Evolutionary conservation across 2,329 filamentous ascomycete genomes (phyloP), one percentile per base, ranked within the genome.

Genomic region (Exophiala xenobiotica): DNA sequence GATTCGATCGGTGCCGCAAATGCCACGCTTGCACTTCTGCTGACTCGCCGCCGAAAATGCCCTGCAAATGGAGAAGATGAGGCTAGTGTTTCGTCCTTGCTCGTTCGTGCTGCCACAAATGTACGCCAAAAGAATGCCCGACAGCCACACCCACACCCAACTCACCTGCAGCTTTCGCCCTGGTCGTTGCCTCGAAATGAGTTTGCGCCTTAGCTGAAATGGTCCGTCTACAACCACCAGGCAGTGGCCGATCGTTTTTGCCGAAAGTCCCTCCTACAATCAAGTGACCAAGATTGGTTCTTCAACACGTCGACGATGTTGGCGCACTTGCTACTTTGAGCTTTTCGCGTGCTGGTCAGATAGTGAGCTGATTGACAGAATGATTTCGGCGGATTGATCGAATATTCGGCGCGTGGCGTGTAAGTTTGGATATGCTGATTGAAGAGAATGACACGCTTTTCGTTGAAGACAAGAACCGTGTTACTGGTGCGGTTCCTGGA

Each of bases 21-120:
- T 33, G 9, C 29, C 38, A 40, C 37, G 20, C 38, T 40, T n/a
- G 19, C 38, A 22, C 38, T 40, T 40, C 8, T 40, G 38, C 20
- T 40, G 38, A 40, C 20, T 33, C 11, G 38, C 22, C 19, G 20
- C 38, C 19, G 18, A 40, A 40, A 40, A 40, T 40, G 20, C 38
- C 2, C 38, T 40, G 18, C 38, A 39, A 40, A n/a, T 40, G 38
- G 20, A 40, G 37, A 22, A 40, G 38, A 20, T 12, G 31, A 24
- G 38, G 38, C 38, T 40, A 40, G 22, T 23, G 38, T 40, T 40
- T 40, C 38, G 38, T 40, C 20, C n/a, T 40, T 40, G 19, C 14
- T 18, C 20, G 37, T 12, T 39, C n/a, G 29, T 14, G 29, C 29
- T 33, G 29, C 16, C 29, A 12, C 11, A 11, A 33, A 33, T 18